Evolutionary conservation across 371 early-diverging fungal species (phyloP).

Genomic region (Haplosporangium sp.): DNA sequence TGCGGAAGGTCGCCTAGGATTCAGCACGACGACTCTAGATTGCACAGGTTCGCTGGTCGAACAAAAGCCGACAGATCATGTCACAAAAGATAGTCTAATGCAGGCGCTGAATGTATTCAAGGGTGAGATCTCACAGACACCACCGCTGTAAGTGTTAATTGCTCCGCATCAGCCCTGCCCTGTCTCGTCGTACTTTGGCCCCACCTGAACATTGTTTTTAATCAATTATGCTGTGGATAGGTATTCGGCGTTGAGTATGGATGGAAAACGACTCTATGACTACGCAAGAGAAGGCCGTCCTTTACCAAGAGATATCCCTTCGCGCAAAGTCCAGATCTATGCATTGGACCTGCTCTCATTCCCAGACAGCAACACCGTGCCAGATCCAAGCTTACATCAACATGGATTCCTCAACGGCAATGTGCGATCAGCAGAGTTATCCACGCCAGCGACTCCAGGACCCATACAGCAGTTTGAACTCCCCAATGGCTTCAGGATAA

Average conservation of each 20-base stretch:
- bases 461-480: background rate
- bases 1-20: constrained; percentile 61
- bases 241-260: constrained; percentile 64
- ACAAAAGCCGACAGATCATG: constrained; percentile 25
- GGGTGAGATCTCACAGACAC: constrained; percentile 63
- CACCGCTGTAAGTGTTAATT: constrained; percentile 59
- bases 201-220: no score
- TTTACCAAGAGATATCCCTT: constrained; percentile 53
- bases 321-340: constrained; percentile 51
- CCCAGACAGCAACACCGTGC: constrained; percentile 7
- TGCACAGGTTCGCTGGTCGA: constrained; percentile 56
- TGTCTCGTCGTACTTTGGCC: background rate
- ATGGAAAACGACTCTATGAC: constrained; percentile 70
- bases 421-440: background rate
- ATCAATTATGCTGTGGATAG: constrained; percentile 17
- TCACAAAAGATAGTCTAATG: constrained; percentile 54
- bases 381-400: constrained; percentile 8
- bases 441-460: background rate
- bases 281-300: constrained; percentile 60
- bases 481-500: constrained; percentile 11
- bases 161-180: background rate
- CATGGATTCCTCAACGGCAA: constrained; percentile 10
- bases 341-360: constrained; percentile 49
- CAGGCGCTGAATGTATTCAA: constrained; percentile 53
- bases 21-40: constrained; percentile 63